Conservation (phyloP, 768 basidiomycete species). For the Trametes sanguinea region DNA sequence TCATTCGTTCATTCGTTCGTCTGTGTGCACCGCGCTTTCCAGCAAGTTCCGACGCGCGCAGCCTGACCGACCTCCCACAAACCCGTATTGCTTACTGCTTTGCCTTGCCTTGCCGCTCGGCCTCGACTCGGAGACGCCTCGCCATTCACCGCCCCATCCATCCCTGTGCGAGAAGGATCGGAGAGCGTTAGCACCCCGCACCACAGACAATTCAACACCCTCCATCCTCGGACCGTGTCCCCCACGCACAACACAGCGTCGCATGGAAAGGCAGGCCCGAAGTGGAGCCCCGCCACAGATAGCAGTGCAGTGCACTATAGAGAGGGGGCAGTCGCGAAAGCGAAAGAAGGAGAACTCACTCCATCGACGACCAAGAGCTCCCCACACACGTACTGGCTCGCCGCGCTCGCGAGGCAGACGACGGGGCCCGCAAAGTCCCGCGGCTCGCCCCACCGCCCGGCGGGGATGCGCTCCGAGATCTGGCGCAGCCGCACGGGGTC, state of each 20-base stretch:
- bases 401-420: conserved; percentile 64
- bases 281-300: background rate
- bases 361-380: conserved; percentile 70
- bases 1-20: background rate
- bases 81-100: background rate
- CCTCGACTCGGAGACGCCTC: background rate
- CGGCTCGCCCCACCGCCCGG: conserved; percentile 67
- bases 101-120: background rate
- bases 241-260: background rate
- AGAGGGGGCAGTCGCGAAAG: too few relatives aligned
- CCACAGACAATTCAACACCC: background rate
- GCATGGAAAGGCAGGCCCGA: background rate
- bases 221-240: too few relatives aligned
- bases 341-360: conserved; percentile 44
- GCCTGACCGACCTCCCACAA: background rate
- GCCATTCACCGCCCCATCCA: conserved; percentile 28
- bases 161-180: conserved; percentile 14
- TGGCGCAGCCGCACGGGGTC: conserved; percentile 63
- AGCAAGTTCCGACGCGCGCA: conserved; percentile 6
- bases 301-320: background rate
- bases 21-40: background rate
- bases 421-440: conserved; percentile 67
- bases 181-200: background rate
- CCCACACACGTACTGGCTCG: conserved; percentile 69
- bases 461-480: conserved; percentile 72